Evolutionary conservation across 164 flowering plant genomes (phyloP), one percentile per base, ranked within the genome.

Genomic region (Sextonia rubra): DNA sequence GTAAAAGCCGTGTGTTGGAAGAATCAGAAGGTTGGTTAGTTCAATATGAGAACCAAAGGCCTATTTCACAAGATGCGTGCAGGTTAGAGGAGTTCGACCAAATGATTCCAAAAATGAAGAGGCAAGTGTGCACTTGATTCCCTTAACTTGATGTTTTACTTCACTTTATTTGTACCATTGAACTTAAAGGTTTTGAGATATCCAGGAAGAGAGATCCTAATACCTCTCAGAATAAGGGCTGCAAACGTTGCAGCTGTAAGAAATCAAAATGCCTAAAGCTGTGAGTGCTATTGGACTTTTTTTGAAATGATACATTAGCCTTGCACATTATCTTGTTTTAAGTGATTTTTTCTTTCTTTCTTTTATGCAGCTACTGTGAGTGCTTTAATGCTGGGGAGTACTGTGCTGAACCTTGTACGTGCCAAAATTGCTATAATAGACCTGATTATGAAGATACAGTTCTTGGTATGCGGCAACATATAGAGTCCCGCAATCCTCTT

Each of bases 301-400:
- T 65, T 20, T 22, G 32, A 64, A 22, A 30, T 25, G 6, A 52
- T 27, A 25, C 20, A 8, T 29, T 48, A 15, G 37, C 32, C 27
- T 15, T 49, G 29, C 47, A n/a, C 55, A 12, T 6, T 12, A 44
- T 37, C 37, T 27, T 22, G 22, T 23, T 26, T 71, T 47, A 9
- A 12, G 23, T 49, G 25, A 26, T 47, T 49, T 30, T 47, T 68
- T 71, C 64, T 49, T 17, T 24, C 12, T 15, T 64, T 24, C 29
- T 68, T 64, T 48, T 32, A 71, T 78, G 71, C 83, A 93, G 98
- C 68, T 94, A 89, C 55, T 94, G 97, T 78, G 97, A 91, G 49
- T 94, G 97, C 75, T 94, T 92, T 88, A 91, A 91, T 70, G 91
- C 90, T 27, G 98, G 97, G 52, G 55, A 81, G 49, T 91, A 87